Evolutionary conservation across 2,329 filamentous ascomycete species (phyloP).

Genomic region (Fusarium sp.): DNA sequence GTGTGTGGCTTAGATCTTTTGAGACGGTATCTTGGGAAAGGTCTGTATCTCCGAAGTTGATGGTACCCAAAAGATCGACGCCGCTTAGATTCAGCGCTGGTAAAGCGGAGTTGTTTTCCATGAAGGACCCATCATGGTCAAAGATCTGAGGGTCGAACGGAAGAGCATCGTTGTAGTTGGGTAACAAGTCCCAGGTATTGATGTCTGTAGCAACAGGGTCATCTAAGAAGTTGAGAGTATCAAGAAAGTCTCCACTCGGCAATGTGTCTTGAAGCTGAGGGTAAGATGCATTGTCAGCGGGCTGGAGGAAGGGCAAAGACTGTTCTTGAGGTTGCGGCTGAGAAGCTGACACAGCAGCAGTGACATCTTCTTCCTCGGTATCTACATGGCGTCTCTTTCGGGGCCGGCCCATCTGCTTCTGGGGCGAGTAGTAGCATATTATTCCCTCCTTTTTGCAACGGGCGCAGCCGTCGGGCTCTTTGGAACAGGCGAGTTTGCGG

Average conservation of each 20-base stretch:
- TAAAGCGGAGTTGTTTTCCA: conserved; percentile 6
- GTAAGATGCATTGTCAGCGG: conserved; percentile 1
- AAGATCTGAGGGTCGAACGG: conserved; percentile 35
- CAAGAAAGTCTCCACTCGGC: conserved; percentile 40
- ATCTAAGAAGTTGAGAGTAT: conserved; percentile 53
- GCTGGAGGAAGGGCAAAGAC: conserved; percentile 4
- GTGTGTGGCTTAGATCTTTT: conserved; percentile 46
- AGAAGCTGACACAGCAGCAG: not conserved
- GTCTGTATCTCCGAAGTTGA: conserved; percentile 50
- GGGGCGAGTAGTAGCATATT: conserved; percentile 69
- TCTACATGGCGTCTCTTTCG: conserved; percentile 63
- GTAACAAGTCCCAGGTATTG: conserved; percentile 54
- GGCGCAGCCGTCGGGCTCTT: conserved; percentile 68
- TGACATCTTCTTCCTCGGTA: conserved; percentile 46
- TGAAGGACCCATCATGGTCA: conserved; percentile 14
- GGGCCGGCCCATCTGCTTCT: conserved; percentile 74
- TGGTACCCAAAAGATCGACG: conserved; percentile 47
- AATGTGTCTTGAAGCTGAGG: conserved; percentile 15
- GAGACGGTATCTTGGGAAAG: conserved; percentile 43
- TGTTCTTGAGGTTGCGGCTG: conserved; percentile 9
- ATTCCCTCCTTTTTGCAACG: conserved; percentile 69
- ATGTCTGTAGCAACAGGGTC: conserved; percentile 44
- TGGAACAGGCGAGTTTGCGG: conserved; percentile 73
- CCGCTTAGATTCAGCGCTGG: conserved; percentile 39
- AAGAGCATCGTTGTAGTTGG: conserved; percentile 38